phyloP scores from a whole-genome alignment of 2,329 filamentous ascomycete genomes.

The Didymella exigua region DNA sequence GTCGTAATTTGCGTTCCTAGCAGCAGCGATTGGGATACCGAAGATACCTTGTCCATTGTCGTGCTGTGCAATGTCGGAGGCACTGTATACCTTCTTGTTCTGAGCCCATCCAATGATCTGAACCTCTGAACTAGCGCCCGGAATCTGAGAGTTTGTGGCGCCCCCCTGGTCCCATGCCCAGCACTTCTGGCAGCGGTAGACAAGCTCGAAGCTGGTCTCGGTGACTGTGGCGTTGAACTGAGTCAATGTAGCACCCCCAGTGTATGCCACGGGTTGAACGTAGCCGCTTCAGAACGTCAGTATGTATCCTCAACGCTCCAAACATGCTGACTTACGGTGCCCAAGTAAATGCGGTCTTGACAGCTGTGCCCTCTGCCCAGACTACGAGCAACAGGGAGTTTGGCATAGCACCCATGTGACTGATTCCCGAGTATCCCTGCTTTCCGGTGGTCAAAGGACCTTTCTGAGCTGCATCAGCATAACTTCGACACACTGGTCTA shows the following conservation, averaged over 20 bases:
- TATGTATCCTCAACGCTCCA: not conserved
- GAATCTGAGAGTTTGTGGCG: constrained; percentile 47
- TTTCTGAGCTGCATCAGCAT: constrained; percentile 30
- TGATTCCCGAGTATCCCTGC: constrained; percentile 48
- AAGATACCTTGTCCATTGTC: constrained; percentile 63
- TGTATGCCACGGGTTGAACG: constrained; percentile 62
- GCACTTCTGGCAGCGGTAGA: constrained; percentile 67
- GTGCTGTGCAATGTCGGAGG: constrained; percentile 56
- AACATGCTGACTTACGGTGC: constrained; percentile 30
- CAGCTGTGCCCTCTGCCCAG: constrained; percentile 32
- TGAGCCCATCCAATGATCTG: constrained; percentile 63
- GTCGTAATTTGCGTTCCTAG: constrained; percentile 53
- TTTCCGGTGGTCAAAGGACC: constrained; percentile 34
- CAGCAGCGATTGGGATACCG: constrained; percentile 52
- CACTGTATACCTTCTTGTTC: constrained; percentile 47
- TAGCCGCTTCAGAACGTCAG: constrained; percentile 56
- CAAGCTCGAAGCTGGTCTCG: constrained; percentile 63
- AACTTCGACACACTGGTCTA: not conserved
- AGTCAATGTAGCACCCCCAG: constrained; percentile 66
- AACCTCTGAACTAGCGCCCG: constrained; percentile 32
- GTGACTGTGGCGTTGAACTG: constrained; percentile 65
- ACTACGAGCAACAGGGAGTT: constrained; percentile 43
- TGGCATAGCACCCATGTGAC: constrained; percentile 46
- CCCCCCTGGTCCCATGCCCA: constrained; percentile 53
- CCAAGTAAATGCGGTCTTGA: constrained; percentile 43